Percentiles rank a stretch among this genome's conserved stretches.
phyloP scores from a whole-genome alignment of 352 stramenopile species.

The Globisporangium splendens region DNA sequence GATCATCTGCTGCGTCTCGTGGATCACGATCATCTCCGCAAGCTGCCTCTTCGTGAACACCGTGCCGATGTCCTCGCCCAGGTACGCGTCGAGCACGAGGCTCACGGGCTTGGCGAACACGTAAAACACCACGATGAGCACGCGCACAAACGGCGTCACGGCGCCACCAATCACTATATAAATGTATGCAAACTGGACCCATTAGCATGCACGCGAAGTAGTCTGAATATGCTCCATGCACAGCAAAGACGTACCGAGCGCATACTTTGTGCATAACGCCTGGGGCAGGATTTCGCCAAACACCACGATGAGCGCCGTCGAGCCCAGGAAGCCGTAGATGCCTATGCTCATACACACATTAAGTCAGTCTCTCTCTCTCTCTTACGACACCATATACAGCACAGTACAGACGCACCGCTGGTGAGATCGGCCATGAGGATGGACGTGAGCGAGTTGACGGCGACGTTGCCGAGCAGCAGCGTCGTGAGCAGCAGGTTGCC shows the following conservation, averaged over 20 bases:
- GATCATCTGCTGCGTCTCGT: constrained; percentile 92
- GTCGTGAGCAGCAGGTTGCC: constrained; percentile 97
- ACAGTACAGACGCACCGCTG: constrained; percentile 23
- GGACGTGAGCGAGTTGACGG: constrained; percentile 95
- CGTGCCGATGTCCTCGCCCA: constrained; percentile 95
- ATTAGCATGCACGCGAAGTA: neutral
- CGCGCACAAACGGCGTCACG: constrained; percentile 88
- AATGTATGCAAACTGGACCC: neutral
- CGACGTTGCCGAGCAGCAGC: constrained; percentile 94
- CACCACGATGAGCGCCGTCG: constrained; percentile 92
- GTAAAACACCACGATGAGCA: constrained; percentile 93
- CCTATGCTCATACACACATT: constrained; percentile 16
- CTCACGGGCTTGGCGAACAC: constrained; percentile 93
- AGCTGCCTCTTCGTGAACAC: constrained; percentile 95
- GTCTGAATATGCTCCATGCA: too few relatives aligned
- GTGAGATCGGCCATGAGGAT: constrained; percentile 92
- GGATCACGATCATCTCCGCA: constrained; percentile 94
- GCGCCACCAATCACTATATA: constrained; percentile 57
- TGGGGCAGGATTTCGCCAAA: constrained; percentile 92
- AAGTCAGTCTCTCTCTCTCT: neutral
- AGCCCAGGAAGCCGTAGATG: constrained; percentile 87
- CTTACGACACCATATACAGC: constrained; percentile 9
- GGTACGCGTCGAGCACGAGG: constrained; percentile 87
- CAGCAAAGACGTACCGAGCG: constrained; percentile 3
- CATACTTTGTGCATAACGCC: constrained; percentile 88